These are phyloP conservation scores for Yamadazyma atlantica DNA, from an alignment of 1,139 yeast genomes.

Conservation along the genomic window DNA sequence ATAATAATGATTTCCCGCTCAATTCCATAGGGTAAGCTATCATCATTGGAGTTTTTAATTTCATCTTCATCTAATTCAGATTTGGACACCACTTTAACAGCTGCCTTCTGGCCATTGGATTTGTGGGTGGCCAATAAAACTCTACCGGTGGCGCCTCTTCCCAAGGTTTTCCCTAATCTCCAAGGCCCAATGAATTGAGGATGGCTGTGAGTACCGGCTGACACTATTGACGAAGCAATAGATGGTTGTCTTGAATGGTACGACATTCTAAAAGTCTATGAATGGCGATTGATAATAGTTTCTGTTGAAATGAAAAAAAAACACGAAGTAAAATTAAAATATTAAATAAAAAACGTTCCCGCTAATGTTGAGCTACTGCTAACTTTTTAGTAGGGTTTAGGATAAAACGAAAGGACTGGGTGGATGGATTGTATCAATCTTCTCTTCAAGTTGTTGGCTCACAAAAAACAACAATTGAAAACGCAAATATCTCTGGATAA, in stretches of 20 bases:
- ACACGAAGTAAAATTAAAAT: no score
- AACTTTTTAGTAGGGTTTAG: background rate
- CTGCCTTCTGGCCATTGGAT: slow-evolving; percentile 71
- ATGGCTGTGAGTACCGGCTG: slow-evolving; percentile 25
- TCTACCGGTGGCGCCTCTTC: slow-evolving; percentile 81
- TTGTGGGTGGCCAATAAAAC: slow-evolving; percentile 72
- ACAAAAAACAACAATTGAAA: background rate
- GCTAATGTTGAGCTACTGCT: background rate
- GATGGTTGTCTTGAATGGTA: slow-evolving; percentile 43
- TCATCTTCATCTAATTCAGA: slow-evolving; percentile 49
- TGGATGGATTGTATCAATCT: background rate
- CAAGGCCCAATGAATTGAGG: slow-evolving; percentile 71
- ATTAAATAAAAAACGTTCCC: no score
- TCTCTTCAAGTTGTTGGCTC: no score
- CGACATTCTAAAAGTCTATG: slow-evolving; percentile 21
- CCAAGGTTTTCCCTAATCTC: slow-evolving; percentile 75
- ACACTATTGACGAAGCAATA: slow-evolving; percentile 35
- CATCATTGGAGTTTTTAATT: slow-evolving; percentile 23
- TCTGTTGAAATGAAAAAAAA: no score
- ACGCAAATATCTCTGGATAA: background rate
- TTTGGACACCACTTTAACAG: slow-evolving; percentile 78
- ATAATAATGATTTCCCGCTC: slow-evolving; percentile 81
- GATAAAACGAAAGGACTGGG: slow-evolving; percentile 3
- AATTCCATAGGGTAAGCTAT: slow-evolving; percentile 73
- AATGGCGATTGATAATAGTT: no score